These are phyloP conservation scores for Coemansia sp. DNA, from an alignment of 192 early-diverging fungal species.

Conservation along the genomic window DNA sequence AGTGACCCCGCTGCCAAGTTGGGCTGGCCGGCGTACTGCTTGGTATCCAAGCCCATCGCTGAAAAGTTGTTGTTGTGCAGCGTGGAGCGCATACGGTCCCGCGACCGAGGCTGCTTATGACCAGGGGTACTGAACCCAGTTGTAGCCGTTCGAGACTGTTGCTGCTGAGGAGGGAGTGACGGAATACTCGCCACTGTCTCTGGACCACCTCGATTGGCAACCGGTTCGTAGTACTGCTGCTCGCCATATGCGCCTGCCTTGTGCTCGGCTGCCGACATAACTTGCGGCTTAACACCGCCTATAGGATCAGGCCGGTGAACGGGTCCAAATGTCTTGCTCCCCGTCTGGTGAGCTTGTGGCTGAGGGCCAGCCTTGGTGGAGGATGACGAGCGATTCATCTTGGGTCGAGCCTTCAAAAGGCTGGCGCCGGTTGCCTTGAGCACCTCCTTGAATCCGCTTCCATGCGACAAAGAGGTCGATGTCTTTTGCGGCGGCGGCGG, in stretches of 20 bases:
- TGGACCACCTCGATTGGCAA: background rate
- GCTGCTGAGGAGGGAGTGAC: background rate
- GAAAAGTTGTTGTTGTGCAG: constrained; percentile 43
- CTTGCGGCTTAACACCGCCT: background rate
- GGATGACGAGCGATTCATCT: constrained; percentile 33
- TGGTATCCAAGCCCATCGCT: constrained; percentile 7
- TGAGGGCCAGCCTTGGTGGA: constrained; percentile 16
- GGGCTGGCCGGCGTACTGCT: constrained; percentile 8
- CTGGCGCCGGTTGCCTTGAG: constrained; percentile 45
- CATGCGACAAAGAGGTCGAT: background rate
- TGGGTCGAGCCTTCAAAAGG: constrained; percentile 37
- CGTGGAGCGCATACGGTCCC: constrained; percentile 53
- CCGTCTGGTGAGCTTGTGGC: background rate
- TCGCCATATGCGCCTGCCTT: constrained; percentile 3
- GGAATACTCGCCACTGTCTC: constrained; percentile 5
- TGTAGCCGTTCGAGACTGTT: constrained; percentile 7
- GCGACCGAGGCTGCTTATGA: constrained; percentile 48
- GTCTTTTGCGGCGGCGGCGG: background rate
- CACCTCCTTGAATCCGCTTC: constrained; percentile 38
- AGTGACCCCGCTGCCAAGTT: constrained; percentile 6
- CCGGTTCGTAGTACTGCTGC: constrained; percentile 9
- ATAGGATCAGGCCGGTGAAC: constrained; percentile 30
- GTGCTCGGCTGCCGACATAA: constrained; percentile 17
- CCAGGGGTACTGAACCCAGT: constrained; percentile 27
- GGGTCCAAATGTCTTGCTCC: constrained; percentile 17